Base-by-base conservation (phyloP, 2,329 filamentous ascomycete genomes). In the Drechslerella dactyloides region DNA sequence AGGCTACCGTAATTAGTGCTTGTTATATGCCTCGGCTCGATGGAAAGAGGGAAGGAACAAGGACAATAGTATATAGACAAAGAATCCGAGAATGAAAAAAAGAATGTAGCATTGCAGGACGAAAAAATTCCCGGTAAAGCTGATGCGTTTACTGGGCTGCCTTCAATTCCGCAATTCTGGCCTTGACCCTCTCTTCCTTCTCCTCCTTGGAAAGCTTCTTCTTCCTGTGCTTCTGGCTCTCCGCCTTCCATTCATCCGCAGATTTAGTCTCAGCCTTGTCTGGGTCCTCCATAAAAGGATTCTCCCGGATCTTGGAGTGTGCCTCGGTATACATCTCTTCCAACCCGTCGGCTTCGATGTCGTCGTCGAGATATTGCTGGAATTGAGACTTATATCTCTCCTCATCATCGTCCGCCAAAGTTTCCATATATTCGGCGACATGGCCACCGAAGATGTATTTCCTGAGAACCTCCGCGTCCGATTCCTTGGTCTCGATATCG, bases 361-460 rank as follows among this genome's bases (percentile, higher is more conserved):
- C 94, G 81, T 96, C 91, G 77, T 99, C 93, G 78, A 96, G 90
- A 87, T 99, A 99, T 84, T 94, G 89, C 82, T 88, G 85, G 90
- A 99, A 99, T 86, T 99, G 94, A 79, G 87, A 88, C 87, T 93
- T 93, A 91, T 91, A 99, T 82, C 94, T 93, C 88, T 99, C 94
- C 90, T 99, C 94, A 81, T 99, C 94, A 81, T 99, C 94, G 80
- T 99, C 94, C 84, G 94, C 94, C 76, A 99, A 90, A 72, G 90
- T 94, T 89, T 99, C 94, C 94, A 99, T 99, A 89, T 99, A 99
- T 88, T 99, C 94, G 78, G 93, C 93, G 76, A 99, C 91, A 88
- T 99, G 94, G 74, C 94, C 93, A 81, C 87, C 94, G 83, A 91
- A 93, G 87, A 99, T 99, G 90, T 99, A 99, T 86, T 93, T 96